Evolutionary conservation across 345 rosid species (phyloP).

Genomic region (Anacardium occidentale): DNA sequence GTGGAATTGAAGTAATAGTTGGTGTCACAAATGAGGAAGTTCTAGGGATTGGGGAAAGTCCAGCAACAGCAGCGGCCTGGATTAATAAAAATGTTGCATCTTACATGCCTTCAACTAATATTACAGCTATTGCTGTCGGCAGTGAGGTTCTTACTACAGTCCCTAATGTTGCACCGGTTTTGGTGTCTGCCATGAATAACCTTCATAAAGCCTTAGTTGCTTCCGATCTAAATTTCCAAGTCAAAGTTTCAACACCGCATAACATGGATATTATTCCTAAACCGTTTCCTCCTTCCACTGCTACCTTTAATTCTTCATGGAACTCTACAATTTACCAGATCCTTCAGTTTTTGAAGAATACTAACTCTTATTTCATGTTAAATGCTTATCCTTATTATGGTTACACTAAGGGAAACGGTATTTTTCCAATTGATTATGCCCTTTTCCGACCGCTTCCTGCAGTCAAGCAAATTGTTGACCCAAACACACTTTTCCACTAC

Average conservation of each 20-base stretch:
- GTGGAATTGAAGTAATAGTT: slow-evolving; percentile 72
- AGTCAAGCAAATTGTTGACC: slow-evolving; percentile 95
- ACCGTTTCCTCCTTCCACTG: slow-evolving; percentile 93
- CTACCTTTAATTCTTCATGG: slow-evolving; percentile 72
- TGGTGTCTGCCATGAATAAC: slow-evolving; percentile 78
- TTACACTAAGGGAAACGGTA: slow-evolving; percentile 77
- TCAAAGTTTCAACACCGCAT: slow-evolving; percentile 85
- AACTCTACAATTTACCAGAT: slow-evolving; percentile 75
- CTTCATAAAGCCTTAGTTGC: slow-evolving; percentile 90
- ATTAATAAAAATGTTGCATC: slow-evolving; percentile 74
- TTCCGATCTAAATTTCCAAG: slow-evolving; percentile 64
- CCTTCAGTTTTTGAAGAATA: slow-evolving; percentile 90
- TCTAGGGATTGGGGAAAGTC: slow-evolving; percentile 70
- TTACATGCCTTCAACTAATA: slow-evolving; percentile 83
- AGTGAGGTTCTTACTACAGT: slow-evolving; percentile 78
- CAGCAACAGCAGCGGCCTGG: slow-evolving; percentile 88
- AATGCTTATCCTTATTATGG: slow-evolving; percentile 95
- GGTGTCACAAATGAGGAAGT: slow-evolving; percentile 82
- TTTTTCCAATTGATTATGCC: slow-evolving; percentile 88
- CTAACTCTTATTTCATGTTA: slow-evolving; percentile 78
- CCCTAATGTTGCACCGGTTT: slow-evolving; percentile 72
- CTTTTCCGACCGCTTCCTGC: slow-evolving; percentile 68
- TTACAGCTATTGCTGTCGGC: slow-evolving; percentile 92
- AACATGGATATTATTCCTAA: slow-evolving; percentile 78
- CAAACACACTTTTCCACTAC: slow-evolving; percentile 86